Evolutionary conservation across 257 asterid species (phyloP).

Genomic region (Solanum appendiculatum): DNA sequence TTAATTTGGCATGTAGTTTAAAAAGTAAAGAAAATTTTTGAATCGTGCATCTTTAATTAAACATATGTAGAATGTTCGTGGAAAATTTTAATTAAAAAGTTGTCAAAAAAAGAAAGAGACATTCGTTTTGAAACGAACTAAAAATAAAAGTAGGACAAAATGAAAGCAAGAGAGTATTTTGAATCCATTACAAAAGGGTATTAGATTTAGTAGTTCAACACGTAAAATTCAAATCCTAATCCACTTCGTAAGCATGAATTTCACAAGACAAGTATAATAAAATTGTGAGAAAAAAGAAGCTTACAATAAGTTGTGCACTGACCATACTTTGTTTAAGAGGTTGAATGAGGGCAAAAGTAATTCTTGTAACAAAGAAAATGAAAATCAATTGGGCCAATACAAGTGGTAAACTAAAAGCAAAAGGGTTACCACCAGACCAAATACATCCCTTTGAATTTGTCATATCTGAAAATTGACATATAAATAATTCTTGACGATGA

Average conservation of each 20-base stretch:
- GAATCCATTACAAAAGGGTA: too few species aligned
- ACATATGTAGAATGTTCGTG: neutral
- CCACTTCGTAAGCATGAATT: neutral
- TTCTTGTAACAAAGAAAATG: constrained; percentile 18
- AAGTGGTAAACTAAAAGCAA: constrained; percentile 25
- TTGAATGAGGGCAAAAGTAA: constrained; percentile 10
- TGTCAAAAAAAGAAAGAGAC: too few species aligned
- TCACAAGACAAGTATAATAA: neutral
- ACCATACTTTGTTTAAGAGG: constrained; percentile 46
- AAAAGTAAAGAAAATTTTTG: too few species aligned
- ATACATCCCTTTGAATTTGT: constrained; percentile 27
- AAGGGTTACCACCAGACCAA: constrained; percentile 38
- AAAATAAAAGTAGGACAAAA: too few species aligned
- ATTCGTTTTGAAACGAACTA: too few species aligned
- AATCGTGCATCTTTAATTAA: neutral
- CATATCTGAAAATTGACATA: constrained; percentile 28
- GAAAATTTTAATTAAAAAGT: too few species aligned
- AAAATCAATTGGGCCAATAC: constrained; percentile 22
- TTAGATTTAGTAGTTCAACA: neutral
- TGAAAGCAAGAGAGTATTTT: too few species aligned
- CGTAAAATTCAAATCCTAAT: neutral
- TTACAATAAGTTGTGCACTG: constrained; percentile 57
- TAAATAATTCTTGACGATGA: constrained; percentile 18
- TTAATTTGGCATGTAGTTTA: neutral
- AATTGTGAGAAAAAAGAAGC: constrained; percentile 7